Evolutionary conservation across 768 basidiomycete species (phyloP).

Genomic region (Phaeolepiota aurea): DNA sequence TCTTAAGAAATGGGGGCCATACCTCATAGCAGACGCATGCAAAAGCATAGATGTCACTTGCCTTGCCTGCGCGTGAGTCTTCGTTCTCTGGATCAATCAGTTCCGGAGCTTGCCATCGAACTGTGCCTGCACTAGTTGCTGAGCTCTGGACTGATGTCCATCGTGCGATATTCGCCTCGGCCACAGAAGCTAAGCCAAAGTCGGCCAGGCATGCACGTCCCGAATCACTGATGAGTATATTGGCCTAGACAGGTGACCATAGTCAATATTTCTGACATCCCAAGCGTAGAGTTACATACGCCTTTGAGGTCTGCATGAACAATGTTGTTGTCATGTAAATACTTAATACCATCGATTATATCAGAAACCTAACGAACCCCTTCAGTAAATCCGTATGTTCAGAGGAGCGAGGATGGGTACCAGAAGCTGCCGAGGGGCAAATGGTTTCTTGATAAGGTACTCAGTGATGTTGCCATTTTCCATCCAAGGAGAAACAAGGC

Average conservation of each 20-base stretch:
- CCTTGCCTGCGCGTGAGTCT: constrained; percentile 4
- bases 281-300: constrained; percentile 13
- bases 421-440: constrained; percentile 8
- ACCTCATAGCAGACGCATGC: constrained; percentile 32
- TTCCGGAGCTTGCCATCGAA: constrained; percentile 29
- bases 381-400: background rate
- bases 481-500: constrained; percentile 31
- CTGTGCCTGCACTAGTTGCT: constrained; percentile 16
- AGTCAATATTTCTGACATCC: background rate
- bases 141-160: constrained; percentile 12
- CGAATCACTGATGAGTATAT: constrained; percentile 34
- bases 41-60: constrained; percentile 31
- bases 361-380: constrained; percentile 20
- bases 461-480: constrained; percentile 24
- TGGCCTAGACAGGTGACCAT: constrained; percentile 27
- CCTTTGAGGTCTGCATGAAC: constrained; percentile 40
- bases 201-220: constrained; percentile 40
- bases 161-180: constrained; percentile 11
- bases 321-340: constrained; percentile 24
- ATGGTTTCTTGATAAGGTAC: constrained; percentile 12
- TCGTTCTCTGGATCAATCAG: constrained; percentile 17
- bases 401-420: constrained; percentile 5
- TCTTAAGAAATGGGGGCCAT: background rate
- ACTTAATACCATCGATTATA: constrained; percentile 20
- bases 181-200: constrained; percentile 33